phyloP scores from a whole-genome alignment of 2,329 filamentous ascomycete species.

The Sarocladium oryzae region DNA sequence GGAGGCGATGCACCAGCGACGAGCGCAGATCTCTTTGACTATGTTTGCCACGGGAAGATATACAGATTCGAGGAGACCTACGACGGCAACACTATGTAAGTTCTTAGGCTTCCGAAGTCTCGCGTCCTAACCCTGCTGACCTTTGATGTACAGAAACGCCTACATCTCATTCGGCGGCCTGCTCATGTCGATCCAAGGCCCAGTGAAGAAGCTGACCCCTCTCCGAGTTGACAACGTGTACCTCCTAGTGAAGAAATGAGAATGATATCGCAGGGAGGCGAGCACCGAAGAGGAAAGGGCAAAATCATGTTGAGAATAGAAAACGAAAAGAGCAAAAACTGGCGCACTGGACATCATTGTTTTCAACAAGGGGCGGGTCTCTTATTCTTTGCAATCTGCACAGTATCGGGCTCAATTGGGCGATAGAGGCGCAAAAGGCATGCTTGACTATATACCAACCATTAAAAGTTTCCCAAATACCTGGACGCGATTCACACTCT shows the following conservation, averaged over 20 bases:
- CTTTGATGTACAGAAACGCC: slow-evolving; percentile 59
- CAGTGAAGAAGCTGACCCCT: slow-evolving; percentile 90
- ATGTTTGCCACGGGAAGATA: slow-evolving; percentile 83
- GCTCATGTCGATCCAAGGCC: slow-evolving; percentile 83
- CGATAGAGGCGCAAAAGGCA: slow-evolving; percentile 4
- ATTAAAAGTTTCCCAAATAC: slow-evolving; percentile 10
- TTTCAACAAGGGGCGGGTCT: background rate
- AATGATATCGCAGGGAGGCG: too few species aligned
- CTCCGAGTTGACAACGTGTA: slow-evolving; percentile 92
- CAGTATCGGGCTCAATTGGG: background rate
- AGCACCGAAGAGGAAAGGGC: slow-evolving; percentile 9
- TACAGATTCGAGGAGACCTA: slow-evolving; percentile 79
- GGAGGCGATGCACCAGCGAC: slow-evolving; percentile 48
- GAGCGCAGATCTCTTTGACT: slow-evolving; percentile 75
- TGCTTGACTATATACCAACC: slow-evolving; percentile 6
- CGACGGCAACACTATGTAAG: slow-evolving; percentile 76
- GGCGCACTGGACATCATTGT: slow-evolving; percentile 1
- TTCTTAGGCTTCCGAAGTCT: slow-evolving; percentile 2
- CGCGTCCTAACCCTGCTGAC: slow-evolving; percentile 11
- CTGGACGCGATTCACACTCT: too few species aligned
- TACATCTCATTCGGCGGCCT: slow-evolving; percentile 93
- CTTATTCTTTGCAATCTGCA: background rate
- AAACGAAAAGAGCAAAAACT: background rate
- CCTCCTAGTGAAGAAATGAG: slow-evolving; percentile 86
- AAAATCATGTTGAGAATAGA: slow-evolving; percentile 12